These are phyloP conservation scores for Starmerella stellata DNA, from an alignment of 805 yeast species.

Conservation along the genomic window DNA sequence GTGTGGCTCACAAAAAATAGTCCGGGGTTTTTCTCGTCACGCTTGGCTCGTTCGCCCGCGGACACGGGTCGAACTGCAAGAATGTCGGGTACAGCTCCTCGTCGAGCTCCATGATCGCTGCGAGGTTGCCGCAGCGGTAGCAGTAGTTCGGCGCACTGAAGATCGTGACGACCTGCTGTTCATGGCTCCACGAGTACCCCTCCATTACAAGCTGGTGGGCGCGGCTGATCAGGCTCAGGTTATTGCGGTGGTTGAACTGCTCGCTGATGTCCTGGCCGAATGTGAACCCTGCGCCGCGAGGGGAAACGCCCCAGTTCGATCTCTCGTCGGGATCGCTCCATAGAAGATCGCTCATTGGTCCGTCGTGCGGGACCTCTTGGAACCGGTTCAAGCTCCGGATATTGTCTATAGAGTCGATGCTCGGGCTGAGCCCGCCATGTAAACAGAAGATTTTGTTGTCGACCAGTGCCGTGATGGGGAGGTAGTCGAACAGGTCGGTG, in stretches of 20 bases:
- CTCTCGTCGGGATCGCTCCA: conserved; percentile 97
- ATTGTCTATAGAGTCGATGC: conserved; percentile 89
- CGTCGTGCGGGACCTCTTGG: conserved; percentile 96
- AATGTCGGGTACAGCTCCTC: conserved; percentile 69
- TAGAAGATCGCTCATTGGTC: conserved; percentile 90
- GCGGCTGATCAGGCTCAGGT: conserved; percentile 70
- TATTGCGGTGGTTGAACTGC: conserved; percentile 88
- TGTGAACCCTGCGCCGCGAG: conserved; percentile 98
- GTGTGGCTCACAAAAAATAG: conserved; percentile 41
- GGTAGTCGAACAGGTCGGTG: conserved; percentile 82
- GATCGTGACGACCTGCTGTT: conserved; percentile 82
- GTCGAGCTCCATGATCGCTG: conserved; percentile 95
- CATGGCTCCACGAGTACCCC: conserved; percentile 90
- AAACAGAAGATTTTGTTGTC: conserved; percentile 84
- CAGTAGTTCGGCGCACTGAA: conserved; percentile 94
- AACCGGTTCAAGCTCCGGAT: conserved; percentile 81
- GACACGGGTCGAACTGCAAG: conserved; percentile 89
- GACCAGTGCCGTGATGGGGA: conserved; percentile 89
- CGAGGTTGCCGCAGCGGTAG: conserved; percentile 94
- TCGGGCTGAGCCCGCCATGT: conserved; percentile 94
- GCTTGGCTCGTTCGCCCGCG: conserved; percentile 95
- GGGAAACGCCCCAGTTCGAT: conserved; percentile 96
- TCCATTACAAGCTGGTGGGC: conserved; percentile 98
- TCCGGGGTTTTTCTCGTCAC: conserved; percentile 95
- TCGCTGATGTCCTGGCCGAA: conserved; percentile 94